These are phyloP conservation scores for Calonectria hongkongensis DNA, from an alignment of 2,329 filamentous ascomycete species.

Conservation along the genomic window DNA sequence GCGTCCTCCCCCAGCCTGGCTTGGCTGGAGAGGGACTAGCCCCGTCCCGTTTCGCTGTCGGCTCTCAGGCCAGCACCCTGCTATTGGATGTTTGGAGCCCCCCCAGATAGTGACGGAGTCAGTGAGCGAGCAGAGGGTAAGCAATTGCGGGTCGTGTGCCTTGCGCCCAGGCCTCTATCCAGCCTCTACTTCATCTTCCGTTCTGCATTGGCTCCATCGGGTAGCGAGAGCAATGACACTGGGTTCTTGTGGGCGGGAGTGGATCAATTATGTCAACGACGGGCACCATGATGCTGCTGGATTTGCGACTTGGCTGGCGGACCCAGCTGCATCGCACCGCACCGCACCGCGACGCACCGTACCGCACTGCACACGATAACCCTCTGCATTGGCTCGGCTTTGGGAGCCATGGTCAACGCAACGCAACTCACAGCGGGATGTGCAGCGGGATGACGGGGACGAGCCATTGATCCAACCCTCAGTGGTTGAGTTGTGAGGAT, in stretches of 20 bases:
- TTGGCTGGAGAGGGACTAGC: slow-evolving; percentile 30
- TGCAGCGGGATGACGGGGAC: slow-evolving; percentile 30
- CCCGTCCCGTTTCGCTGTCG: slow-evolving; percentile 10
- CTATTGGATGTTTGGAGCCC: slow-evolving; percentile 1
- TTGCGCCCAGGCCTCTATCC: slow-evolving; percentile 26
- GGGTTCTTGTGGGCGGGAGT: slow-evolving; percentile 22
- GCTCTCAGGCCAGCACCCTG: slow-evolving; percentile 8
- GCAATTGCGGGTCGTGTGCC: slow-evolving; percentile 23
- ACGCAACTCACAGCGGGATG: slow-evolving; percentile 29
- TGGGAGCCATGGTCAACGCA: slow-evolving; percentile 3
- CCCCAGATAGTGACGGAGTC: slow-evolving; percentile 18
- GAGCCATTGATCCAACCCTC: slow-evolving; percentile 15
- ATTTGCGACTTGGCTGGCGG: slow-evolving; percentile 1
- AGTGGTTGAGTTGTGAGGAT: slow-evolving; percentile 18
- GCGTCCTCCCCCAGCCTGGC: slow-evolving; percentile 22
- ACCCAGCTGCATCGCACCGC: background rate
- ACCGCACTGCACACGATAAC: slow-evolving; percentile 14
- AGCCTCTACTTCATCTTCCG: slow-evolving; percentile 10
- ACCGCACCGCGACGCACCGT: slow-evolving; percentile 2
- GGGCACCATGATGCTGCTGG: slow-evolving; percentile 9
- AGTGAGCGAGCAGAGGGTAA: slow-evolving; percentile 22
- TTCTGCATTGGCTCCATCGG: slow-evolving; percentile 28
- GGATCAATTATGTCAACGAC: slow-evolving; percentile 17
- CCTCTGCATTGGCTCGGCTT: slow-evolving; percentile 22
- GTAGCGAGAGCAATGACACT: slow-evolving; percentile 20